Evolutionary conservation across 768 basidiomycete species (phyloP), one percentile per base, ranked within the genome.

Genomic region (Tulasnella sp.): DNA sequence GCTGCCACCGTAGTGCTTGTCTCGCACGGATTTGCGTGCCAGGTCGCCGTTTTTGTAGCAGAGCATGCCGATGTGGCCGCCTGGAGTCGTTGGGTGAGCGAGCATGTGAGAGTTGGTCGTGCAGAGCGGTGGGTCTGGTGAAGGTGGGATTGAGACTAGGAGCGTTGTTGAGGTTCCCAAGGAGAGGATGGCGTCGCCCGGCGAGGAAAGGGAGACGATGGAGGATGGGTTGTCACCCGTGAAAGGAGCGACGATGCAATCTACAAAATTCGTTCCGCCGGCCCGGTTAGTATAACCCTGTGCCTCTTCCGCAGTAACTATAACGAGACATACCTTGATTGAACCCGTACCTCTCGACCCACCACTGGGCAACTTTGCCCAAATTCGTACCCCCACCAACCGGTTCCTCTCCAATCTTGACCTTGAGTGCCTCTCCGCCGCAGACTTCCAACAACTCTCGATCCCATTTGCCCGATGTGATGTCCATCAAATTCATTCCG

Each of bases 221-320:
- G 93, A 93, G 3, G 93, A 91, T 7, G 93, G 92, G 82, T 97
- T 97, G 81, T 97, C 94, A 3, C 94, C 94, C 0, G 93, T 94
- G 81, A 95, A 94, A 0, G 93, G 91, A 3, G 91, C 91, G 71
- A 97, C 86, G 64, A 89, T 84, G 80, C 93, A 96, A 15, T 91
- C 93, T 90, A 52, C 52, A 36, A 64, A 36, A 64, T n/a, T 71
- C 69, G 70, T 25, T 19, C 52, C 31, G 25, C 29, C 36, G 3
- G 7, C 67, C 42, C n/a, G 38, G 34, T 49, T 12, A 54, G 68
- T 7, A 37, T 45, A 76, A 8, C 36, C n/a, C 54, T 72, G 36
- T 37, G n/a, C 40, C 67, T 49, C 9, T 22, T 8, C 19, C 8
- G 17, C 22, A 49, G 19, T 22, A 49, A 0, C 45, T 22, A 4